Conservation (phyloP, 1,284 basidiomycete genomes). For the Sanghuangporus baumii region DNA sequence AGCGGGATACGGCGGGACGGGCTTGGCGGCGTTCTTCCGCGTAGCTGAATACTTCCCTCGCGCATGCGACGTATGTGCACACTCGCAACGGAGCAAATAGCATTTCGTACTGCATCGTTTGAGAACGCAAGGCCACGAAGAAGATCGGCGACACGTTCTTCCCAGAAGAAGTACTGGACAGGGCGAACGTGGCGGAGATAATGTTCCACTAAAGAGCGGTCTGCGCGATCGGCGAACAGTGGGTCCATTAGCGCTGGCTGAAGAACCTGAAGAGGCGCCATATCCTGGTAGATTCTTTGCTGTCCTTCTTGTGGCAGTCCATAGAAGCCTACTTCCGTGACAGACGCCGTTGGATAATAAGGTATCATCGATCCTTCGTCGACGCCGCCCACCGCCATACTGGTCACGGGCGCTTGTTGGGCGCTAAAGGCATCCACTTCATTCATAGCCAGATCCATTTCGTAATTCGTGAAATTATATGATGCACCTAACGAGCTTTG, state of each 20-base stretch:
- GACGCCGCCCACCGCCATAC: background rate
- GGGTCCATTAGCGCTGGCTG: constrained; percentile 4
- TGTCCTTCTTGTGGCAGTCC: background rate
- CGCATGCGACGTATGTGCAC: constrained; percentile 38
- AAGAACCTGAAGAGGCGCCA: background rate
- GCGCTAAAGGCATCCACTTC: background rate
- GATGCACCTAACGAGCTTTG: constrained; percentile 8
- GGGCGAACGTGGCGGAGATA: constrained; percentile 47
- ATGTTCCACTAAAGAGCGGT: constrained; percentile 36
- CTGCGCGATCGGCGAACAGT: constrained; percentile 21
- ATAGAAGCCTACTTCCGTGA: background rate
- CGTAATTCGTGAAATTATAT: constrained; percentile 4
- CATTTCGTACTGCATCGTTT: constrained; percentile 37
- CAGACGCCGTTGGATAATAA: background rate
- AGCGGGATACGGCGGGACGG: background rate
- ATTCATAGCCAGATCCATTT: background rate
- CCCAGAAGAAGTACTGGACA: constrained; percentile 64
- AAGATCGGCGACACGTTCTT: constrained; percentile 33
- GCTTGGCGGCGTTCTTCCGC: constrained; percentile 4
- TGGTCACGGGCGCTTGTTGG: background rate
- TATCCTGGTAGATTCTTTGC: background rate
- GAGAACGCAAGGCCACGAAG: constrained; percentile 45
- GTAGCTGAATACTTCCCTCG: constrained; percentile 20
- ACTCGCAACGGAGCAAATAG: constrained; percentile 52
- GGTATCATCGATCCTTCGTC: background rate